Evolutionary conservation across 139 green algal genomes (phyloP), one percentile per base, ranked within the genome.

Genomic region (Zygnema circumcarinatum): DNA sequence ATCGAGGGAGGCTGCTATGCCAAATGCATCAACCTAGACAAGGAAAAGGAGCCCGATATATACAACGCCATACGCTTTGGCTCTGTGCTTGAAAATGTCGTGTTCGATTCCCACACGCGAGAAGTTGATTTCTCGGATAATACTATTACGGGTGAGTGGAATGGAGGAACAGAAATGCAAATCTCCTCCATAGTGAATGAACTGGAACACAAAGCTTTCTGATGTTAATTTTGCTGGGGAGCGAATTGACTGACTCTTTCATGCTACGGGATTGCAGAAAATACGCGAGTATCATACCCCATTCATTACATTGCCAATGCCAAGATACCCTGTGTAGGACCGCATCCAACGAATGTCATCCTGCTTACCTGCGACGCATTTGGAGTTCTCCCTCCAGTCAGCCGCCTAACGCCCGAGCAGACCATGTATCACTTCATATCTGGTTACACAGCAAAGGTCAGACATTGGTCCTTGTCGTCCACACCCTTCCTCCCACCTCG

Each of bases 341-440:
- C 79, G 25, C 38, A 81, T 32, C 86, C 86, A 0, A 88, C 42
- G 35, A 91, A 97, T 88, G 92, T 99, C 47, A 94, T 98, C 85
- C 88, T 98, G 79, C 92, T 97, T 31, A 94, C 92, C 88, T 97
- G 95, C 89, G 95, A 98, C 88, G 96, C 96, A 1, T 98, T 98
- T 91, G 97, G 96, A 33, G 96, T 98, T 84, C 93, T 98, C 88
- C 96, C 96, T 0, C 96, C 96, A 21, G 94, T 98, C 31, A 90
- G 87, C 69, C 93, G 92, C 72, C 94, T 98, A 29, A 97, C 92
- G 29, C 89, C 86, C 38, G 94, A 96, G 87, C 96, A 99, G 91
- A 96, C 96, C 38, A 98, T 99, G 96, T 99, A 98, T 90, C 95
- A 98, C 86, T 99, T 98, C 89, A 95, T 99, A 78, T 94, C 84